Conservation (phyloP, 345 rosid genomes). For the Eutrema japonicum region DNA sequence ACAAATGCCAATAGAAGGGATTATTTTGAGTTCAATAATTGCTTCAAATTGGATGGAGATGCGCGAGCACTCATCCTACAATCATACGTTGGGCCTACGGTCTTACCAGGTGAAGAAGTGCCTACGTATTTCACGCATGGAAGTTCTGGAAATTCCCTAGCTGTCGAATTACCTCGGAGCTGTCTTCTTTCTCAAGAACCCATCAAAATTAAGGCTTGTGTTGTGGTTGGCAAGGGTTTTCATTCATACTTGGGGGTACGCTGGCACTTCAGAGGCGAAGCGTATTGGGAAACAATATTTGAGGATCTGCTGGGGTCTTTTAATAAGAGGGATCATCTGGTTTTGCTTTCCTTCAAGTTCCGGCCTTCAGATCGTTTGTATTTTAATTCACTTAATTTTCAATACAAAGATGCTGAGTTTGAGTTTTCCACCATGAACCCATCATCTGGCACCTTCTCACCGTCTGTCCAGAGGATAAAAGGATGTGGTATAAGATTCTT, state of each 20-base stretch:
- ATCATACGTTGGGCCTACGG: not conserved
- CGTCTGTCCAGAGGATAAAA: not conserved
- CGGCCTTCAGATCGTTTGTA: not conserved
- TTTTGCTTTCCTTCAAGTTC: not conserved
- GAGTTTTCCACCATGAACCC: too few relatives aligned
- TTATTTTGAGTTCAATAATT: not conserved
- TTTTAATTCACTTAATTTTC: too few relatives aligned
- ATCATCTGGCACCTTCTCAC: too few relatives aligned
- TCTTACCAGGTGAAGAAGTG: slow-evolving; percentile 24
- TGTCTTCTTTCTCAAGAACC: not conserved
- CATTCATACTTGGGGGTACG: not conserved
- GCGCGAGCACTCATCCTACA: not conserved
- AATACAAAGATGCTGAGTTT: too few relatives aligned
- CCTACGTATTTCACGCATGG: slow-evolving; percentile 6
- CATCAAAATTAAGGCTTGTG: not conserved
- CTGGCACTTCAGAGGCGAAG: not conserved
- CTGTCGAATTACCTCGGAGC: not conserved
- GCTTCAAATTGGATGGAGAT: not conserved
- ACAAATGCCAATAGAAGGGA: not conserved
- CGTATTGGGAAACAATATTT: too few relatives aligned
- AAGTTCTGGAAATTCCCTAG: not conserved
- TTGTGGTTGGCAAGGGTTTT: not conserved
- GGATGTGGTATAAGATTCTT: not conserved
- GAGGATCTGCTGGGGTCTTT: too few relatives aligned
- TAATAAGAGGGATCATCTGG: not conserved